Conservation (phyloP, 129 eudicot genomes). For the Kitagawia praeruptora region DNA sequence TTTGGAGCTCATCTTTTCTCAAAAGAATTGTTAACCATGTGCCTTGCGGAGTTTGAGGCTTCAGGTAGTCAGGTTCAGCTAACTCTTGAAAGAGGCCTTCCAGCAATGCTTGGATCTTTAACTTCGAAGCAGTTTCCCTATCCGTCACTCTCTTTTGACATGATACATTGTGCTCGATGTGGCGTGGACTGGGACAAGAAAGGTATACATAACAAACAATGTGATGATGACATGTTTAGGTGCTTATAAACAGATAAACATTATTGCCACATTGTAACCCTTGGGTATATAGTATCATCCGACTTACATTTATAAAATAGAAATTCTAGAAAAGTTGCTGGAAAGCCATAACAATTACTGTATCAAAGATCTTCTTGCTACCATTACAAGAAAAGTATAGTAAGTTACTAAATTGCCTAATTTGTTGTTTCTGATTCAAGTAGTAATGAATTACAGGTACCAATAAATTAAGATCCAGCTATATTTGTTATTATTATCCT, state of each 20-base stretch:
- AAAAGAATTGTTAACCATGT: constrained; percentile 65
- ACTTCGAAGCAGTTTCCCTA: constrained; percentile 72
- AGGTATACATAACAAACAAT: constrained; percentile 38
- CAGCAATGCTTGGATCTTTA: constrained; percentile 91
- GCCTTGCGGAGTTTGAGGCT: constrained; percentile 87
- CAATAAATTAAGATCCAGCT: neutral
- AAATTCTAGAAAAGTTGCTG: constrained; percentile 1
- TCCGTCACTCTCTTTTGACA: constrained; percentile 90
- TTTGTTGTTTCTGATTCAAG: neutral
- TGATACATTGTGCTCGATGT: constrained; percentile 88
- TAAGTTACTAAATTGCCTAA: neutral
- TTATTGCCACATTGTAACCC: neutral
- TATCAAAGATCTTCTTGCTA: neutral
- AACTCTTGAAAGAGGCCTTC: constrained; percentile 97
- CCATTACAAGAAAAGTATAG: neutral
- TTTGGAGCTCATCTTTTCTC: constrained; percentile 94
- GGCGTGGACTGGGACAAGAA: constrained; percentile 80
- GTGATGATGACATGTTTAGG: constrained; percentile 1
- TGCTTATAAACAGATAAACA: neutral
- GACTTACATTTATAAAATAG: neutral
- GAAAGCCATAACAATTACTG: neutral
- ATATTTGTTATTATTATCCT: neutral
- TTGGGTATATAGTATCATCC: neutral
- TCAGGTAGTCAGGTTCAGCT: constrained; percentile 98
- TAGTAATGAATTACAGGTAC: neutral